phyloP scores from a whole-genome alignment of 441 rosid species.

The Corymbia calophylla region DNA sequence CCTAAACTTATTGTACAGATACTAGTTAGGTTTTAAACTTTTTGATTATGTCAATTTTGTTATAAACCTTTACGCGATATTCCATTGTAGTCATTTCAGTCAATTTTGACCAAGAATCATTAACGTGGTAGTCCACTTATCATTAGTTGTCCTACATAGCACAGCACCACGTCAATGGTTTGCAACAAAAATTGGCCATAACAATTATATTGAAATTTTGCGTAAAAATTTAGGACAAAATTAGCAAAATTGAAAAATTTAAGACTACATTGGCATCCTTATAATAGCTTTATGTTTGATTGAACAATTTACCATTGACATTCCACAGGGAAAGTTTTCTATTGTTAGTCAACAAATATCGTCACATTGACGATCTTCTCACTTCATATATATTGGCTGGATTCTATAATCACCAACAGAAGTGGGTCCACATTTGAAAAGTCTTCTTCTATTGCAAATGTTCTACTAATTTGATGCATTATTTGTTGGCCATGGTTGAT shows the following conservation, averaged over 20 bases:
- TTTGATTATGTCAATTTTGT: too few relatives aligned
- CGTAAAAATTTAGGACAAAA: too few relatives aligned
- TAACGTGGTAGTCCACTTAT: too few relatives aligned
- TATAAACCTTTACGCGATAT: fast-evolving
- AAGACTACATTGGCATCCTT: too few relatives aligned
- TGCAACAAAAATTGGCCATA: too few relatives aligned
- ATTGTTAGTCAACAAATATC: background rate
- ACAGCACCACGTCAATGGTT: fast-evolving
- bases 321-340: background rate
- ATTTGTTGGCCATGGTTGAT: background rate
- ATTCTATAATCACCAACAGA: background rate
- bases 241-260: too few relatives aligned
- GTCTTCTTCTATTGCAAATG: background rate
- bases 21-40: fast-evolving
- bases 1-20: too few relatives aligned
- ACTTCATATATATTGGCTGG: background rate
- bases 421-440: background rate
- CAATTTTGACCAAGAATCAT: too few relatives aligned
- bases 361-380: background rate
- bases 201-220: too few relatives aligned
- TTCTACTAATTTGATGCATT: background rate
- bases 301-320: background rate
- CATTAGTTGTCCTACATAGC: too few relatives aligned
- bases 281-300: too few relatives aligned
- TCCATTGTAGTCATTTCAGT: too few relatives aligned